These are phyloP conservation scores for Evernia prunastri DNA, from an alignment of 495 filamentous ascomycete species.

Conservation along the genomic window DNA sequence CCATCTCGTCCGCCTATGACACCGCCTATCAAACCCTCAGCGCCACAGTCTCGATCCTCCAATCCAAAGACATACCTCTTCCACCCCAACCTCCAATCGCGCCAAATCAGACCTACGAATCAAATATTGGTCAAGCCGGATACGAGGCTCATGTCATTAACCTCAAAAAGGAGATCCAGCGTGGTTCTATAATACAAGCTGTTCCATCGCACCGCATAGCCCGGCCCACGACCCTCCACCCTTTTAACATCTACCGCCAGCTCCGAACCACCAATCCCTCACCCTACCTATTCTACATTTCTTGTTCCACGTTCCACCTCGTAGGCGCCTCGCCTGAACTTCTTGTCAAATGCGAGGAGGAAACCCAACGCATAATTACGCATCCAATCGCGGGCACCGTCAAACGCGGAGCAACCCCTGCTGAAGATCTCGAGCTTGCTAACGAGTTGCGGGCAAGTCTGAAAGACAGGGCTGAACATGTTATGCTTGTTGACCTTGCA, in stretches of 20 bases:
- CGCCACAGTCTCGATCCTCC: slow-evolving; percentile 59
- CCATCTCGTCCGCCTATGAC: slow-evolving; percentile 56
- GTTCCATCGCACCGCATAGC: slow-evolving; percentile 92
- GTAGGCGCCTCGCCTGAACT: slow-evolving; percentile 92
- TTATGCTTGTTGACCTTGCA: slow-evolving; percentile 98
- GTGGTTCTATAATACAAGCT: slow-evolving; percentile 93
- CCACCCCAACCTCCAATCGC: slow-evolving; percentile 68
- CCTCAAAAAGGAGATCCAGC: slow-evolving; percentile 80
- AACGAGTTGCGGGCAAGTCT: slow-evolving; percentile 68
- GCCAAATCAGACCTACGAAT: slow-evolving; percentile 70
- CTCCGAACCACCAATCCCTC: slow-evolving; percentile 92
- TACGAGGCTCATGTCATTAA: slow-evolving; percentile 79
- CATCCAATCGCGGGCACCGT: slow-evolving; percentile 97
- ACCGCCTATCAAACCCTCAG: slow-evolving; percentile 56
- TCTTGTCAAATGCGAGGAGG: slow-evolving; percentile 73
- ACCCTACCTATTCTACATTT: slow-evolving; percentile 93
- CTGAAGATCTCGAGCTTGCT: slow-evolving; percentile 76
- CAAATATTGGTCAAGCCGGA: slow-evolving; percentile 82
- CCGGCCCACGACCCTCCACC: slow-evolving; percentile 80
- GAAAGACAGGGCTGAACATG: slow-evolving; percentile 95
- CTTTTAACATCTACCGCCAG: slow-evolving; percentile 97
- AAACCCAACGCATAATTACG: slow-evolving; percentile 76
- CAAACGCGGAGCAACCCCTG: slow-evolving; percentile 68
- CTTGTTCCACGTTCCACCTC: slow-evolving; percentile 83
- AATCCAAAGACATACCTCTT: slow-evolving; percentile 65